Percentiles rank a stretch among this genome's conserved stretches.
Evolutionary conservation across 495 filamentous ascomycete species (phyloP).

Genomic region (Xylaria curta): DNA sequence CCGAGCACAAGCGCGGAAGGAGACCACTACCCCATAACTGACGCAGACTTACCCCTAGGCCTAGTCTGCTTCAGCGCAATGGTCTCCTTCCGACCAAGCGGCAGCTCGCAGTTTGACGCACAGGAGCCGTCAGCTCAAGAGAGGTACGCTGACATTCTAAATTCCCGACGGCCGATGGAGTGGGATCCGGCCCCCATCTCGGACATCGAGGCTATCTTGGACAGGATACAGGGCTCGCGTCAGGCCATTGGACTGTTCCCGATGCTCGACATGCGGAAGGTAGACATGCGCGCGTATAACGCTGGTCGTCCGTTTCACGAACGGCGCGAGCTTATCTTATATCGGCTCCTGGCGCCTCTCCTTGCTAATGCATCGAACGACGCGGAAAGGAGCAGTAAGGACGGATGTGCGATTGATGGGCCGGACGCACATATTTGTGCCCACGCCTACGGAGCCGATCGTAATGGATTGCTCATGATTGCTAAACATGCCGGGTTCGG

Average conservation of each 20-base stretch:
- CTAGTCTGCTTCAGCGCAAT: conserved; percentile 66
- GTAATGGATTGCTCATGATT: conserved; percentile 70
- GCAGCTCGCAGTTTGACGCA: conserved; percentile 34
- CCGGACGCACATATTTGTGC: conserved; percentile 62
- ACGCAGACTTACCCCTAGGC: conserved; percentile 46
- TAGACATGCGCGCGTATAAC: conserved; percentile 67
- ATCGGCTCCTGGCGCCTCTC: conserved; percentile 58
- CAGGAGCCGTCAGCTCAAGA: conserved; percentile 46
- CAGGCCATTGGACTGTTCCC: conserved; percentile 57
- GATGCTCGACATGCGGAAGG: conserved; percentile 65
- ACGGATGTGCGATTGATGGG: conserved; percentile 19
- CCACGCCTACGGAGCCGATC: conserved; percentile 72
- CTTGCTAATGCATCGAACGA: conserved; percentile 24
- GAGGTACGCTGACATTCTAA: conserved; percentile 46
- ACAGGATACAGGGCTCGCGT: conserved; percentile 33
- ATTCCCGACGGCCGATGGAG: conserved; percentile 36
- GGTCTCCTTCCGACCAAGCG: conserved; percentile 59
- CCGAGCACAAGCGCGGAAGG: conserved; percentile 39
- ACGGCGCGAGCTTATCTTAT: conserved; percentile 65
- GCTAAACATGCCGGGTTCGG: conserved; percentile 65
- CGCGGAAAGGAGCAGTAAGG: background rate
- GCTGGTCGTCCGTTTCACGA: conserved; percentile 55
- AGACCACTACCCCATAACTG: conserved; percentile 44
- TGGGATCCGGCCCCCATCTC: conserved; percentile 52
- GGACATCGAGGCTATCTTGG: conserved; percentile 45